Conservation (phyloP, 495 filamentous ascomycete species). For the Neurospora sp. region DNA sequence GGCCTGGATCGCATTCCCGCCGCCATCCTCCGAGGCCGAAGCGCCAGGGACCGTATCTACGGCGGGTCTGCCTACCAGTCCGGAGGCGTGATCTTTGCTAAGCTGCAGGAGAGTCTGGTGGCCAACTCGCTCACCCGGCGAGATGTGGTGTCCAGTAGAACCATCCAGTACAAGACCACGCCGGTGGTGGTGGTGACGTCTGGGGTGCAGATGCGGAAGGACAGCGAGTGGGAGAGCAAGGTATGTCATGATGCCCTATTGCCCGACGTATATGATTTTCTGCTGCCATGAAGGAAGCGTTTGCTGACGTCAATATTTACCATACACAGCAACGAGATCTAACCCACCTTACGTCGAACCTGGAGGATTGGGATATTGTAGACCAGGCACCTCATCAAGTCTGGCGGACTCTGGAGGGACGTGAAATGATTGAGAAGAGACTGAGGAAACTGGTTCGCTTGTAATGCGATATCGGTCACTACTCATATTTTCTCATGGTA, state of each 20-base stretch:
- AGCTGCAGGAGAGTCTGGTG: slow-evolving; percentile 86
- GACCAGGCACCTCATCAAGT: slow-evolving; percentile 76
- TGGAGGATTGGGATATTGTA: slow-evolving; percentile 81
- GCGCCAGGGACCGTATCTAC: slow-evolving; percentile 72
- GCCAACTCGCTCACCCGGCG: slow-evolving; percentile 71
- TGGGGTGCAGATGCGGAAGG: slow-evolving; percentile 43
- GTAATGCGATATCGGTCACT: not conserved
- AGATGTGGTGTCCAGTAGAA: slow-evolving; percentile 64
- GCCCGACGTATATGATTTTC: not conserved
- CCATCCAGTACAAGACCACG: slow-evolving; percentile 63
- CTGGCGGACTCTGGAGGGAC: slow-evolving; percentile 62
- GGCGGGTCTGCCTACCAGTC: slow-evolving; percentile 67
- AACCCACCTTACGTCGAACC: slow-evolving; percentile 62
- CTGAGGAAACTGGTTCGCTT: slow-evolving; percentile 40
- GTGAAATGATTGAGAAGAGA: slow-evolving; percentile 47
- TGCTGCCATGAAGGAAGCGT: not conserved
- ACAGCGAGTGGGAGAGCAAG: slow-evolving; percentile 63
- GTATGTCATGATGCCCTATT: slow-evolving; percentile 6
- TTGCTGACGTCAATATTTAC: slow-evolving; percentile 12
- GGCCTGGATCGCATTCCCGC: slow-evolving; percentile 71
- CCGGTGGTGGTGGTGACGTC: slow-evolving; percentile 78
- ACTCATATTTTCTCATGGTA: not conserved
- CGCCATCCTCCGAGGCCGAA: slow-evolving; percentile 68
- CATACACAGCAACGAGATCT: slow-evolving; percentile 63
- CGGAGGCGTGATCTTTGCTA: slow-evolving; percentile 74